Conservation (phyloP, 2,329 filamentous ascomycete genomes). For the Orbilia quercus region DNA sequence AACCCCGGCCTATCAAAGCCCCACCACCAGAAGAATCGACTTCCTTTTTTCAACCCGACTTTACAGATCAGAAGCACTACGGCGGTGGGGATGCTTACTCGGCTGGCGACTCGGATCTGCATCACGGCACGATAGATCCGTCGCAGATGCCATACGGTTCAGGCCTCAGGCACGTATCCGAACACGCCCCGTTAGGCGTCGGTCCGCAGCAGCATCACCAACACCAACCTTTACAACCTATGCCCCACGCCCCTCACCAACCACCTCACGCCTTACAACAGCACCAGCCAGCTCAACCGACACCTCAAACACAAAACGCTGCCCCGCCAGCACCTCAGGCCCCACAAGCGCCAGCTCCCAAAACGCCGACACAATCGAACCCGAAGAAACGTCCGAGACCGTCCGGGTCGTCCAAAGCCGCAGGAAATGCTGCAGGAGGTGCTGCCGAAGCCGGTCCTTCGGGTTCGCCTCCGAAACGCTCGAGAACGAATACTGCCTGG, state of each 20-base stretch:
- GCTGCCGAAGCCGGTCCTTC: constrained; percentile 51
- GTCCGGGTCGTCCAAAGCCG: constrained; percentile 43
- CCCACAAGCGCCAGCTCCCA: constrained; percentile 50
- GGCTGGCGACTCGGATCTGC: constrained; percentile 45
- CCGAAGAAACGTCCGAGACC: constrained; percentile 53
- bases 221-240: constrained; percentile 55
- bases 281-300: constrained; percentile 27
- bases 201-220: constrained; percentile 55
- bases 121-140: constrained; percentile 55
- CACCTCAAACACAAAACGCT: constrained; percentile 43
- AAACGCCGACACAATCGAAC: constrained; percentile 51
- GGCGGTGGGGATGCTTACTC: constrained; percentile 41
- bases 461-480: constrained; percentile 76
- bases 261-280: constrained; percentile 47
- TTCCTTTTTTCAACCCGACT: constrained; percentile 45
- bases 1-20: constrained; percentile 50
- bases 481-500: constrained; percentile 98
- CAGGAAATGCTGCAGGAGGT: constrained; percentile 37
- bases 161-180: constrained; percentile 52
- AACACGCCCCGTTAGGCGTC: constrained; percentile 49
- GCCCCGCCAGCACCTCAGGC: constrained; percentile 49
- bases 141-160: constrained; percentile 51
- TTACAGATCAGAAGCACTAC: constrained; percentile 56
- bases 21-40: constrained; percentile 44
- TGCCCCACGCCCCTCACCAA: constrained; percentile 53